Evolutionary conservation across 805 yeast species (phyloP).

Genomic region (Metschnikowia reukaufii): DNA sequence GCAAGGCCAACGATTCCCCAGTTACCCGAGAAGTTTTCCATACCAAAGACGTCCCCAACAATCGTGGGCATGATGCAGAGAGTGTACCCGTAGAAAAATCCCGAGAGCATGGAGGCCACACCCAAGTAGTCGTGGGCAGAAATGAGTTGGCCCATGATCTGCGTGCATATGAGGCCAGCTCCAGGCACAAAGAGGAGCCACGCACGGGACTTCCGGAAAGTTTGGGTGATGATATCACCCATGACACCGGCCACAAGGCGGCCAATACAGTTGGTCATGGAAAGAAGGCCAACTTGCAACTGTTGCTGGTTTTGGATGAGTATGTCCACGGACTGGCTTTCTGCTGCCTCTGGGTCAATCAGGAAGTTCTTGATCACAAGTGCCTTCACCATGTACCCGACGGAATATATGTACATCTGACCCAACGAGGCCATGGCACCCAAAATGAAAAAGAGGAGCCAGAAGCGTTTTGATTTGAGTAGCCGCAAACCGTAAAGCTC

Average conservation of each 20-base stretch:
- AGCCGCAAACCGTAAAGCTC: constrained; percentile 21
- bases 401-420: constrained; percentile 48
- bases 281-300: constrained; percentile 69
- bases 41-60: constrained; percentile 72
- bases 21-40: constrained; percentile 62
- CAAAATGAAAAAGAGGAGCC: constrained; percentile 39
- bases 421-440: constrained; percentile 45
- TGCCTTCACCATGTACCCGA: constrained; percentile 47
- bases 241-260: constrained; percentile 60
- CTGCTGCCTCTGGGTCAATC: constrained; percentile 9
- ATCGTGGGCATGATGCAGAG: constrained; percentile 77
- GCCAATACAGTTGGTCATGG: constrained; percentile 66
- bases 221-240: constrained; percentile 59
- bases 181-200: constrained; percentile 57
- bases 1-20: constrained; percentile 74
- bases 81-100: constrained; percentile 70
- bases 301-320: constrained; percentile 59
- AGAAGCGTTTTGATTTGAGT: constrained; percentile 29
- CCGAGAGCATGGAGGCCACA: constrained; percentile 55
- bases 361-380: constrained; percentile 22
- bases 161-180: constrained; percentile 48
- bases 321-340: constrained; percentile 22
- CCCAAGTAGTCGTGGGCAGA: constrained; percentile 41
- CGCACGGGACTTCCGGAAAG: constrained; percentile 47
- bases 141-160: constrained; percentile 44